phyloP scores from a whole-genome alignment of 352 stramenopile species.

The Globisporangium yorkense region DNA sequence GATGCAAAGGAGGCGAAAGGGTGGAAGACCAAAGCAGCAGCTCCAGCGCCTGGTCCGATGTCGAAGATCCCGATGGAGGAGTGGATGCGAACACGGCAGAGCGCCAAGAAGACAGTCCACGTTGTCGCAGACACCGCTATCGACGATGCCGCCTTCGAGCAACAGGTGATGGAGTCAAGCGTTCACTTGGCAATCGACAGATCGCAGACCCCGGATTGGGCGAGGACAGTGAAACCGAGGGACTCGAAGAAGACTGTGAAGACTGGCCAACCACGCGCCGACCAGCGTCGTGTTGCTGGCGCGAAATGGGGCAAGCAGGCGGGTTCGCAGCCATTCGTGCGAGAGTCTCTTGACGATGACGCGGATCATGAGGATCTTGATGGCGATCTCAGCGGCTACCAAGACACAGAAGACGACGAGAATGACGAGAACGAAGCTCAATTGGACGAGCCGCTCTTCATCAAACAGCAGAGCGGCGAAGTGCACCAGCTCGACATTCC shows the following conservation, averaged over 20 bases:
- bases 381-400: not conserved
- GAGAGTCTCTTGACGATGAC: not conserved
- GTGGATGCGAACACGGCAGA: conserved; percentile 66
- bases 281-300: conserved; percentile 7
- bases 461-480: conserved; percentile 10
- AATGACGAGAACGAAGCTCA: not conserved
- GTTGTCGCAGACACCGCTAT: conserved; percentile 12
- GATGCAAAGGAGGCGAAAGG: conserved; percentile 16
- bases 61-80: conserved; percentile 54
- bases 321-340: not conserved
- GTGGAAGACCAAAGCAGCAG: conserved; percentile 45
- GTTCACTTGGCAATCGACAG: conserved; percentile 33
- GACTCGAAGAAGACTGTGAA: conserved; percentile 6
- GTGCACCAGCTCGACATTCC: conserved; percentile 12
- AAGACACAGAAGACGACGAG: conserved; percentile 1
- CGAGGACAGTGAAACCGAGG: conserved; percentile 25
- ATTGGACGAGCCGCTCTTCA: conserved; percentile 8
- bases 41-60: conserved; percentile 42
- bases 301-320: conserved; percentile 15
- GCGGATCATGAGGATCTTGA: not conserved
- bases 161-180: not conserved
- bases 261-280: not conserved
- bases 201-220: conserved; percentile 58
- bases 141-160: not conserved
- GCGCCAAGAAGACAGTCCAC: conserved; percentile 39